Base-by-base conservation (phyloP, 495 filamentous ascomycete species). In the Neurospora sp. region DNA sequence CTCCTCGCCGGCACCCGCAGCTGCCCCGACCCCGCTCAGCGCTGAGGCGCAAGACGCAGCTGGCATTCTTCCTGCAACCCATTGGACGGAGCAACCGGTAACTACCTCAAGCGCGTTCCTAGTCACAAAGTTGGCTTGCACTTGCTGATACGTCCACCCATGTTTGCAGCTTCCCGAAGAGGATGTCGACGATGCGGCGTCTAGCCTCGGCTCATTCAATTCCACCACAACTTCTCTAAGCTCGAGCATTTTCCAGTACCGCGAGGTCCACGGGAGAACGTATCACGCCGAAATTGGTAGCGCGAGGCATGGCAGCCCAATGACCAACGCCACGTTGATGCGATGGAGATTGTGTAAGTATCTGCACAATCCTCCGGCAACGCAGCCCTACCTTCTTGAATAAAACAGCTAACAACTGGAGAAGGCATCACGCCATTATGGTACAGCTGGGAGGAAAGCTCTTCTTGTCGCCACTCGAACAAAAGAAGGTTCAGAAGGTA, bases 401-500 rank as follows among this genome's bases (percentile, higher is more conserved):
- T 0, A 17, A 3, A 31, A 1, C n/a, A 1, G 6, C 28, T 62
- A 1, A 62, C 28, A 0, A 19, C 54, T 0, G 15, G 28, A 31
- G 6, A 62, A 62, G 54, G 28, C 1, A 62, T 3, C 54, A 62
- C 54, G 24, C 54, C 9, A 0, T 62, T 4, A 8, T 31, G 54
- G 0, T 62, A 34, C 54, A 62, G 9, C 0, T 76, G 43, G 74
- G 80, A 9, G 82, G 79, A 28, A 82, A 82, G 66, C 72, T 90
- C 0, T 86, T 83, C 74, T 79, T 87, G 59, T 84, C 88, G 0
- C 88, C 89, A 11, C 77, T 90, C 3, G 69, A 77, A 34, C 5
- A 19, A 1, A 34, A 62, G 28, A 77, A 86, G 21, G 85, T 87
- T 4, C 76, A 85, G 66, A 78, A 79, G 69, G 86, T 90, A 13